Conservation (phyloP, 2,329 filamentous ascomycete genomes). For the Trichoderma aggressivum region DNA sequence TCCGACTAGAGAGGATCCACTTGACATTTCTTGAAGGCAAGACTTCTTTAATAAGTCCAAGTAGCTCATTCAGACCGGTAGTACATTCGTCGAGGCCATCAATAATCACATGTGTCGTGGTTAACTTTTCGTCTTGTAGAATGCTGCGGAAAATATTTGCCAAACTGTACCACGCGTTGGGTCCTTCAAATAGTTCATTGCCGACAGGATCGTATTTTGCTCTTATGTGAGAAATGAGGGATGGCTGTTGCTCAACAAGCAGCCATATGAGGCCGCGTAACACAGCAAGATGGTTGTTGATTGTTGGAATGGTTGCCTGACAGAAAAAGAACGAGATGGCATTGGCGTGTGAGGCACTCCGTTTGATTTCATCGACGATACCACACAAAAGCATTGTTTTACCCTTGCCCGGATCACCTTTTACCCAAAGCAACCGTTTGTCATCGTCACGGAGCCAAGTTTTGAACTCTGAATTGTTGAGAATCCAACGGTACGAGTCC, state of each 20-base stretch:
- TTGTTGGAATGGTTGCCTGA: conserved; percentile 23
- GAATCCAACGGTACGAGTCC: conserved; percentile 35
- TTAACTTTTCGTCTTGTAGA: conserved; percentile 34
- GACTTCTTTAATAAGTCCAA: conserved; percentile 37
- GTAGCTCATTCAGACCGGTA: conserved; percentile 32
- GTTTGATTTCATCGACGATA: conserved; percentile 26
- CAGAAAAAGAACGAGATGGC: conserved; percentile 19
- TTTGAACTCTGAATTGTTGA: conserved; percentile 28
- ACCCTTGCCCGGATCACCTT: conserved; percentile 41
- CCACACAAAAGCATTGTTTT: conserved; percentile 44
- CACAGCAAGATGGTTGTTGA: conserved; percentile 40
- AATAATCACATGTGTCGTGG: conserved; percentile 36
- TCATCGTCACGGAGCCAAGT: conserved; percentile 17
- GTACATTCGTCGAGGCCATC: conserved; percentile 45
- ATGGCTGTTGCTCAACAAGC: conserved; percentile 34
- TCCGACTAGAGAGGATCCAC: conserved; percentile 13
- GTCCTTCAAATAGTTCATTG: conserved; percentile 37
- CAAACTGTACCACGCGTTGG: conserved; percentile 37
- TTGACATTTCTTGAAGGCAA: not conserved
- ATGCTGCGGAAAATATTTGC: conserved; percentile 39
- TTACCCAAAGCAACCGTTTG: conserved; percentile 37
- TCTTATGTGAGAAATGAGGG: conserved; percentile 34
- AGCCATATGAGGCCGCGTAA: conserved; percentile 43
- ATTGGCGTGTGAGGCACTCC: not conserved
- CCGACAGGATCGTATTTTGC: conserved; percentile 35